Base-by-base conservation (phyloP, 805 yeast species). In the Saccharomycopsis schoenii region DNA sequence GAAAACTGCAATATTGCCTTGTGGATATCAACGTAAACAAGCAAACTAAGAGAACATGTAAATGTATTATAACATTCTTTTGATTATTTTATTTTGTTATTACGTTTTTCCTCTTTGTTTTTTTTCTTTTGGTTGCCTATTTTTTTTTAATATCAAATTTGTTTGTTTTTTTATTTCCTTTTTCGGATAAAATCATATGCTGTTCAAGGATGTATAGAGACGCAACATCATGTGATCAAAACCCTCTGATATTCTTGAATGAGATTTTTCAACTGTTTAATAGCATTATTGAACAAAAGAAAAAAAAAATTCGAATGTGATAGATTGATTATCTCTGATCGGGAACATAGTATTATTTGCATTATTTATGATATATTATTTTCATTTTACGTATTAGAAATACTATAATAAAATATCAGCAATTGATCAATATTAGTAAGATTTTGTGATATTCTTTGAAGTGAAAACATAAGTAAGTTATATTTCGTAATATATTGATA, bases 91-190 rank as follows among this genome's bases (percentile, higher is more conserved):
- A n/a, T n/a, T 42, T 19, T 47, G 15, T 25, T 47, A n/a, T 2
- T 17, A n/a, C 21, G 14, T 4, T 4, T 47, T 19, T 17, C 21
- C 34, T 15, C 12, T 10, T 9, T 47, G 19, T 47, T 21, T 21
- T 21, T 21, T 2, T 47, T 47, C 21, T 19, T 21, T 41, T 8
- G 8, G 10, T 41, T 41, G n/a, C 19, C 15, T 43, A 4, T 43
- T 43, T 43, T 43, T 43, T 43, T 43, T 19, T 19, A 11, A 2
- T 19, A 11, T 15, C 21, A 11, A 47, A 47, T 9, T 21, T 47
- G 52, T 47, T 47, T 47, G 21, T 47, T 47, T 47, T 47, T 47
- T 47, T 47, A 47, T 47, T 47, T 47, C 52, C 52, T 12, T 47
- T 47, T 47, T 47, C 12, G 52, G 29, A 47, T 21, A 21, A 21